These are phyloP conservation scores for Endocalyx cinctus DNA, from an alignment of 2,329 filamentous ascomycete species.

Conservation along the genomic window DNA sequence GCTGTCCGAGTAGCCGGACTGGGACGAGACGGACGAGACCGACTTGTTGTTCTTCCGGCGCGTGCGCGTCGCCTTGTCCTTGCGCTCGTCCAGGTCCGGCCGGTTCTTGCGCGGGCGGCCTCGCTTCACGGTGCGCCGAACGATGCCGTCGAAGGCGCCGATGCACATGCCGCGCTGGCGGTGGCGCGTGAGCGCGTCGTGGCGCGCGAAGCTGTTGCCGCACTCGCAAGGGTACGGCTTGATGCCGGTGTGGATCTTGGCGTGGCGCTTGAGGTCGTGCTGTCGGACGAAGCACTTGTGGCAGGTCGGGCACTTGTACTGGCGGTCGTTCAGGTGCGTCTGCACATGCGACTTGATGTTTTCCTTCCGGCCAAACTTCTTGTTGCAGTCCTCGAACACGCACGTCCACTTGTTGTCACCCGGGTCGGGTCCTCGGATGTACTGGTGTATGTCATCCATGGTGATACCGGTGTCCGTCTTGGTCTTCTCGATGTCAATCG, in stretches of 20 bases:
- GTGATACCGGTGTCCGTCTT: conserved; percentile 80
- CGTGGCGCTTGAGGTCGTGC: conserved; percentile 94
- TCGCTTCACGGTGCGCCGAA: conserved; percentile 57
- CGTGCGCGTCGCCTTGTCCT: conserved; percentile 53
- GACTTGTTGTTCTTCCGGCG: conserved; percentile 54
- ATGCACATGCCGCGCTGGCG: conserved; percentile 95
- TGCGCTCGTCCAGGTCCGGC: conserved; percentile 51
- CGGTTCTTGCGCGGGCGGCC: conserved; percentile 60
- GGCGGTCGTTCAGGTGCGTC: conserved; percentile 92
- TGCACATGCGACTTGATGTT: conserved; percentile 99
- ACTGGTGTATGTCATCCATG: conserved; percentile 74
- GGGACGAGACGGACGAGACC: conserved; percentile 43
- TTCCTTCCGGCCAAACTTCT: conserved; percentile 93
- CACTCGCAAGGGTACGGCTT: conserved; percentile 95
- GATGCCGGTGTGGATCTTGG: conserved; percentile 94
- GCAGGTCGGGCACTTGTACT: conserved; percentile 91
- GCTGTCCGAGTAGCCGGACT: conserved; percentile 54
- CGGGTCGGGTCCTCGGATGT: conserved; percentile 67
- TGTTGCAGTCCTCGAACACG: conserved; percentile 72
- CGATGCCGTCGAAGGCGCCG: conserved; percentile 80
- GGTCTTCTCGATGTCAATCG: conserved; percentile 61
- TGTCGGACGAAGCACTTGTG: conserved; percentile 94
- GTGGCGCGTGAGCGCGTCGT: conserved; percentile 91
- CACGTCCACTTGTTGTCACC: conserved; percentile 77
- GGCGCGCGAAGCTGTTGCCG: conserved; percentile 88